These are phyloP conservation scores for Gamsiella multidivaricata DNA, from an alignment of 192 early-diverging fungal genomes.

Conservation along the genomic window DNA sequence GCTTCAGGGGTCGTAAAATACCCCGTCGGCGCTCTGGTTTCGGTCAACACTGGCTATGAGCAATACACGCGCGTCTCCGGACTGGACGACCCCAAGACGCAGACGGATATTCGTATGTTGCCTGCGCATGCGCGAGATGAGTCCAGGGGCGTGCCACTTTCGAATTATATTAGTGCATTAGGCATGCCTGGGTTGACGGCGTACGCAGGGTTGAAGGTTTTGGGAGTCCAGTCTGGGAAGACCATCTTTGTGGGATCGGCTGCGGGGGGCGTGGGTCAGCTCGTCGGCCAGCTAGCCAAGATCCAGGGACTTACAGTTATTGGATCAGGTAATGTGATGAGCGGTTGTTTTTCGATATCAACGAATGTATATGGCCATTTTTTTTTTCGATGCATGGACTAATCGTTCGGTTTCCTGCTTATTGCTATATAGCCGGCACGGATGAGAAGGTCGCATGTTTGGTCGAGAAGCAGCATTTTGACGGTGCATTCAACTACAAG, in stretches of 20 bases:
- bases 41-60: constrained; percentile 67
- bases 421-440: constrained; percentile 70
- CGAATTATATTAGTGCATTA: constrained; percentile 25
- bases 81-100: constrained; percentile 38
- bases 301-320: constrained; percentile 81
- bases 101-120: constrained; percentile 64
- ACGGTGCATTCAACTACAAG: constrained; percentile 96
- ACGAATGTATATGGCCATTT: too few relatives aligned
- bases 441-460: constrained; percentile 86
- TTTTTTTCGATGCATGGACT: too few relatives aligned
- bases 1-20: constrained; percentile 60
- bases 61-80: constrained; percentile 66
- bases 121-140: constrained; percentile 28
- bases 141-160: constrained; percentile 41
- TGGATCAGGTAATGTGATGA: constrained; percentile 63
- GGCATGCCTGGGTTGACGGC: constrained; percentile 75
- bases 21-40: constrained; percentile 70
- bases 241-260: constrained; percentile 86
- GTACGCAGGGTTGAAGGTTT: constrained; percentile 62
- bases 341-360: neutral
- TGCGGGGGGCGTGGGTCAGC: constrained; percentile 81
- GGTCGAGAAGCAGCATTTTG: constrained; percentile 73
- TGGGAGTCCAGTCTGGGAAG: constrained; percentile 82
- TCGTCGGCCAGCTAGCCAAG: constrained; percentile 88
- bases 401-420: neutral